A percentile compares a stretch with the other conserved stretches of the same genome.
phyloP scores from a whole-genome alignment of 2,329 filamentous ascomycete species.

The Coleophoma crateriformis region DNA sequence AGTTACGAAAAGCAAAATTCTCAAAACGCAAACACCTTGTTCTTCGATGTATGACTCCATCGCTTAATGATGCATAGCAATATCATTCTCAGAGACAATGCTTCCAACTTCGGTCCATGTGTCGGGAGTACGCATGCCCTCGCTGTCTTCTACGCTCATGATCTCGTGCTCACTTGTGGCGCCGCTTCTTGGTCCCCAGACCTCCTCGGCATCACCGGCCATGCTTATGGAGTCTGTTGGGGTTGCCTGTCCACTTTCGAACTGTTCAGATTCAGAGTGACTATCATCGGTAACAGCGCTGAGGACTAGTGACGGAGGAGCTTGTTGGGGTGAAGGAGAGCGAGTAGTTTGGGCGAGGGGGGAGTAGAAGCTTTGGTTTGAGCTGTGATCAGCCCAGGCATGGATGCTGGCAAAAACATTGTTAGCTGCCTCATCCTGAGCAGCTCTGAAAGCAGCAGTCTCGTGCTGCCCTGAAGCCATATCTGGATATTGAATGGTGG shows the following conservation, averaged over 20 bases:
- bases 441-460: constrained; percentile 10
- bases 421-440: constrained; percentile 19
- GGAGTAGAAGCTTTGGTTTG: constrained; percentile 48
- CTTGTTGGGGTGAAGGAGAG: constrained; percentile 10
- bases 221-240: constrained; percentile 54
- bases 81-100: constrained; percentile 41
- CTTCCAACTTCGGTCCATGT: constrained; percentile 64
- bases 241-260: constrained; percentile 50
- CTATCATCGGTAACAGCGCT: constrained; percentile 14
- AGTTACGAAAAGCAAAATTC: no score
- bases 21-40: no score
- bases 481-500: constrained; percentile 6
- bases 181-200: constrained; percentile 27
- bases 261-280: constrained; percentile 19
- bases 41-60: background rate
- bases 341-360: constrained; percentile 47
- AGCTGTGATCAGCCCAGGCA: constrained; percentile 49
- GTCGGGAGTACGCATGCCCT: constrained; percentile 51
- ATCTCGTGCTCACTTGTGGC: constrained; percentile 44
- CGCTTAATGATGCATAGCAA: constrained; percentile 18
- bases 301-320: constrained; percentile 15
- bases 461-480: constrained; percentile 27
- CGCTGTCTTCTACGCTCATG: constrained; percentile 48
- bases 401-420: constrained; percentile 56
- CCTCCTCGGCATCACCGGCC: constrained; percentile 42